Percentiles rank a stretch among this genome's conserved stretches.
Evolutionary conservation across 2,329 filamentous ascomycete genomes (phyloP).

Genomic region (Paecilomyces dactylethromorphus): DNA sequence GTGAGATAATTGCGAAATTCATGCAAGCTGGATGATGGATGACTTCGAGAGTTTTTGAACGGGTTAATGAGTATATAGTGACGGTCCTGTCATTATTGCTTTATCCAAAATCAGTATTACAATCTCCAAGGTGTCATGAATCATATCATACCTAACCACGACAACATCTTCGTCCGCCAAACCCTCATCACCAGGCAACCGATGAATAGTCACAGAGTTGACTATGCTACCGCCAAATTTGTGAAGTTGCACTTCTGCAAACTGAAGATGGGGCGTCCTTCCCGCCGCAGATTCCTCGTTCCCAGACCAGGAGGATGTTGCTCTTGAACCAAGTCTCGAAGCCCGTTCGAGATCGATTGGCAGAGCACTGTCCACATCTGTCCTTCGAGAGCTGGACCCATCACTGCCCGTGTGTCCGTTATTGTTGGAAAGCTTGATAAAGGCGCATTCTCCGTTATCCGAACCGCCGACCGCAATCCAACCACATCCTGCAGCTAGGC

Average conservation of each 20-base stretch:
- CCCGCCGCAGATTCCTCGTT: slow-evolving; percentile 13
- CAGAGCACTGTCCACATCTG: slow-evolving; percentile 52
- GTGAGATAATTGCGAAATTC: slow-evolving; percentile 91
- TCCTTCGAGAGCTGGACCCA: slow-evolving; percentile 25
- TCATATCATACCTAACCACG: slow-evolving; percentile 37
- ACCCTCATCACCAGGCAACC: slow-evolving; percentile 38
- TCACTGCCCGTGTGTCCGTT: slow-evolving; percentile 32
- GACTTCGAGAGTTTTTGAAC: slow-evolving; percentile 61
- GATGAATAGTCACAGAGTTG: slow-evolving; percentile 61
- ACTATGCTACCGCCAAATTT: slow-evolving; percentile 59
- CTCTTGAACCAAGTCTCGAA: slow-evolving; percentile 16
- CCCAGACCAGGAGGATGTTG: slow-evolving; percentile 15
- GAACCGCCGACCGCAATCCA: slow-evolving; percentile 86
- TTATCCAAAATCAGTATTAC: slow-evolving; percentile 52
- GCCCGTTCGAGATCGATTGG: slow-evolving; percentile 43
- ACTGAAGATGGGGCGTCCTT: slow-evolving; percentile 21
- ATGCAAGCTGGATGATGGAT: slow-evolving; percentile 76
- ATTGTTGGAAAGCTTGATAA: slow-evolving; percentile 55
- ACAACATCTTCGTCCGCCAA: slow-evolving; percentile 51
- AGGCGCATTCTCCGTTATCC: slow-evolving; percentile 78
- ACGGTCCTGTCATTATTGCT: slow-evolving; percentile 93
- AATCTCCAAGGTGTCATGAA: slow-evolving; percentile 12
- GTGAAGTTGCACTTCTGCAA: slow-evolving; percentile 47
- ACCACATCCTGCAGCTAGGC: slow-evolving; percentile 75
- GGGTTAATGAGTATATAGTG: slow-evolving; percentile 69